Evolutionary conservation across 2,329 filamentous ascomycete genomes (phyloP).

Genomic region (Diaporthe ampelina): DNA sequence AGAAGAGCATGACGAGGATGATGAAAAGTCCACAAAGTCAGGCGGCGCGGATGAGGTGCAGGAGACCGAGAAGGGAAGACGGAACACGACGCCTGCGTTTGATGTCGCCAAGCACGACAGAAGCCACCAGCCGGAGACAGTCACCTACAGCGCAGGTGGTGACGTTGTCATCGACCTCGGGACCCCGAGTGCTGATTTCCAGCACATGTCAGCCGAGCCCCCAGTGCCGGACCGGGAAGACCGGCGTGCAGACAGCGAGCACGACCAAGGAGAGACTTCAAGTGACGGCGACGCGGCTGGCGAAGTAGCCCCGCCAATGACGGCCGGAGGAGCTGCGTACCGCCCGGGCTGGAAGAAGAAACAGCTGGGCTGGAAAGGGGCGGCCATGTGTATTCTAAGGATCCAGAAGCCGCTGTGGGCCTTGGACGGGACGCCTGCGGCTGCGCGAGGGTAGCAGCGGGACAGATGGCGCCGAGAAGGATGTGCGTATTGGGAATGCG

Average conservation of each 20-base stretch:
- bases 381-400: constrained; percentile 57
- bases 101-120: constrained; percentile 6
- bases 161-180: constrained; percentile 43
- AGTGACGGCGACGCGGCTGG: constrained; percentile 42
- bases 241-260: constrained; percentile 34
- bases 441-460: background rate
- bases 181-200: constrained; percentile 5
- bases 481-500: background rate
- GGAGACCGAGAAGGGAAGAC: background rate
- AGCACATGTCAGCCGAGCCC: background rate
- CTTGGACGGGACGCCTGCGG: constrained; percentile 44
- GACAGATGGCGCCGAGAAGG: background rate
- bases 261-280: constrained; percentile 38
- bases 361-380: constrained; percentile 62
- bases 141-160: constrained; percentile 37
- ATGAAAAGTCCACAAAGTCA: background rate
- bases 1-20: background rate
- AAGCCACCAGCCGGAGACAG: constrained; percentile 34
- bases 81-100: background rate
- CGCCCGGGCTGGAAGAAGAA: constrained; percentile 57
- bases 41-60: background rate
- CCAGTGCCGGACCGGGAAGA: constrained; percentile 19
- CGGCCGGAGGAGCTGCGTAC: constrained; percentile 46
- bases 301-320: constrained; percentile 45
- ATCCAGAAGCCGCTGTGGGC: constrained; percentile 45